phyloP scores from a whole-genome alignment of 2,329 filamentous ascomycete genomes.

The Colletotrichum cuscutae region DNA sequence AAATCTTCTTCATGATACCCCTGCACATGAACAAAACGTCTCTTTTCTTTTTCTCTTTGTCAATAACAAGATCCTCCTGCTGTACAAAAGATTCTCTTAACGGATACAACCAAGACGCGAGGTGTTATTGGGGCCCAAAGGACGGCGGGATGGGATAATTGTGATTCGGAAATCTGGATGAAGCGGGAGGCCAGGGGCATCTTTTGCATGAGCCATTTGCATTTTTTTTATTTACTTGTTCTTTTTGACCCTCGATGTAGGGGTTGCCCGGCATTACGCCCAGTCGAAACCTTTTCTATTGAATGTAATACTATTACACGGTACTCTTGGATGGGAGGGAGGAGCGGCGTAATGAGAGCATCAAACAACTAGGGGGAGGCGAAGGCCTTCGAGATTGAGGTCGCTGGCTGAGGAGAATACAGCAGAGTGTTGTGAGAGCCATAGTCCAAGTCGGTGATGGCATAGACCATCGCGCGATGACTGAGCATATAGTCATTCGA shows the following conservation, averaged over 20 bases:
- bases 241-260: not conserved
- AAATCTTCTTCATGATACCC: conserved; percentile 35
- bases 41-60: conserved; percentile 30
- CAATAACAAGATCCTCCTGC: not conserved
- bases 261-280: conserved; percentile 7
- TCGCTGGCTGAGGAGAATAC: not conserved
- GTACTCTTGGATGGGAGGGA: conserved; percentile 4
- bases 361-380: not conserved
- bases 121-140: conserved; percentile 8
- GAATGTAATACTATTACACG: conserved; percentile 25
- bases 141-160: not conserved
- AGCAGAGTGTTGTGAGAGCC: not conserved
- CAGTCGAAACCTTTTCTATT: conserved; percentile 3
- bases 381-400: not conserved
- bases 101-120: conserved; percentile 12
- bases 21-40: conserved; percentile 17
- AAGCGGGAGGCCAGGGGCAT: conserved; percentile 18
- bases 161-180: not conserved
- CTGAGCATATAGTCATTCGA: not conserved
- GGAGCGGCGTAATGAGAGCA: not conserved
- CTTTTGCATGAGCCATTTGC: conserved; percentile 13
- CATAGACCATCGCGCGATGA: not conserved
- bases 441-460: not conserved
- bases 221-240: not conserved
- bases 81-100: conserved; percentile 15